Evolutionary conservation across 2,329 filamentous ascomycete genomes (phyloP), one percentile per base, ranked within the genome.

Genomic region (Colletotrichum sp.): DNA sequence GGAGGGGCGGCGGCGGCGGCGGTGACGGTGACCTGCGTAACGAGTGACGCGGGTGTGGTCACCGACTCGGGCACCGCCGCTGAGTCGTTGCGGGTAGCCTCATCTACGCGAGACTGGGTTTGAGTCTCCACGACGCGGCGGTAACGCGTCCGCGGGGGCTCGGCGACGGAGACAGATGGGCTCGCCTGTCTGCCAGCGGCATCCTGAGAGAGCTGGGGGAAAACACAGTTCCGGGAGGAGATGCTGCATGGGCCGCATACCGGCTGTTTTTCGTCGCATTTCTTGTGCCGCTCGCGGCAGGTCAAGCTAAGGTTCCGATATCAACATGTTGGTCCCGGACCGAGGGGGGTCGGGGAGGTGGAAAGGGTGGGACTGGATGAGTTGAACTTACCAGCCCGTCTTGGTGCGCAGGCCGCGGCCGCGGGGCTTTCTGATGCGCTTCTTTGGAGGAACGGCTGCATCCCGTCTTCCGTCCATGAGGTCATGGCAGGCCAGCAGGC

Each of bases 261-360:
- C 3, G 80, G 79, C 52, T 78, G 86, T 44, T 82, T 82, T 81
- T 89, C 88, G 77, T 89, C 88, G 79, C 88, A 90, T 81, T 90
- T 90, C 79, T 89, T 87, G 76, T 89, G 86, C 72, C 88, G 82
- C 74, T 84, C 84, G 65, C 87, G 85, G 78, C 87, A 89, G 16
- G 85, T 87, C 61, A 86, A 80, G 77, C 85, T 87, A 77, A 71
- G 15, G 44, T 9, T 49, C 15, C 7, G 62, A 39, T 62, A 34
- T 64, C 16, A 36, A 49, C 72, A 49, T 27, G 70, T 22, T 44
- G 34, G 15, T 63, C 68, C 22, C 52, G 61, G 32, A 8, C 39
- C 68, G 61, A 66, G 68, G 30, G 13, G n/a, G 44, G 44, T 52
- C 44, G 32, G 19, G n/a, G n/a, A 34, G 22, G 30, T 55, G 55